Evolutionary conservation across 1,284 basidiomycete species (phyloP).

Genomic region (Anthracocystis panici-leucophaei): DNA sequence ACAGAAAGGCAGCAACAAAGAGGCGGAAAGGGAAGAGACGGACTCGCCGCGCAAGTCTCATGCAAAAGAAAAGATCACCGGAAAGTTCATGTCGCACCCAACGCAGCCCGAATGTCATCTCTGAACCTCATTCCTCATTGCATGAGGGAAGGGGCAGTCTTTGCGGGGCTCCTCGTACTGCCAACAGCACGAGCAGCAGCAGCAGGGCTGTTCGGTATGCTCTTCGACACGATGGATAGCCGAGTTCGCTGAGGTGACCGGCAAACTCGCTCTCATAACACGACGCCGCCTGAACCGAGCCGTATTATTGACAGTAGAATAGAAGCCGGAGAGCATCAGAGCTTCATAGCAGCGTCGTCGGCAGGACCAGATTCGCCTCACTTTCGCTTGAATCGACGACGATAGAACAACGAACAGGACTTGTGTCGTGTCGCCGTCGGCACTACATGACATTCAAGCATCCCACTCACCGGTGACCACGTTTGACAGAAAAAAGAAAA

Average conservation of each 20-base stretch:
- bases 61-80: no score
- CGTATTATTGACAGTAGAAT: no score
- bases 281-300: no score
- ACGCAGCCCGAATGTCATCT: background rate
- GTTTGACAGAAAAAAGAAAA: background rate
- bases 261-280: background rate
- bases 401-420: no score
- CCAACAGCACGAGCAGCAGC: background rate
- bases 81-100: no score
- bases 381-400: background rate
- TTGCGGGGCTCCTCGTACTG: constrained; percentile 1
- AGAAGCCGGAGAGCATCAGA: no score
- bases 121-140: background rate
- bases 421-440: no score
- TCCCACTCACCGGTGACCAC: background rate
- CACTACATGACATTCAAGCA: background rate
- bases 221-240: constrained; percentile 2
- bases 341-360: no score
- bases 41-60: no score
- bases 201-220: background rate
- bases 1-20: no score
- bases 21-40: no score
- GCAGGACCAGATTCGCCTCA: background rate
- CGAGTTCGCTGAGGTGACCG: constrained; percentile 6
- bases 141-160: background rate